Evolutionary conservation across 305 asterid genomes (phyloP), one percentile per base, ranked within the genome.

Genomic region (Fraxinus angustifolia): DNA sequence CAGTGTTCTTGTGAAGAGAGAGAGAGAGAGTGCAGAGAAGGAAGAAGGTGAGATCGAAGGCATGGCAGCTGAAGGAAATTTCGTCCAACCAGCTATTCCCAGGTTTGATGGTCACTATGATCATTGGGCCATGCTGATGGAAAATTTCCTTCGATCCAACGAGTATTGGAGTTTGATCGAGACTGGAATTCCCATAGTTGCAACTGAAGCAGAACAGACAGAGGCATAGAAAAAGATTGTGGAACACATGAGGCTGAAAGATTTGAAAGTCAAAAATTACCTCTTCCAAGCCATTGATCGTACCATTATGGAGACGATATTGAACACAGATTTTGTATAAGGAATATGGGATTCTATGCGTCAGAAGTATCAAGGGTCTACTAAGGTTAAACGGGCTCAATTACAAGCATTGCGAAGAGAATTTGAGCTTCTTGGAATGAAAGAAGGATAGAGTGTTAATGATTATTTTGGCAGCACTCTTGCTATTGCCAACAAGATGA

Each of bases 401-500:
- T 65, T 48, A 14, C 58, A 48, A 48, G 19, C 0, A 0, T 14
- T 48, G 17, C 6, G 0, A 4, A 14, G 19, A 3, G 6, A 48
- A 48, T 48, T 48, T 48, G 58, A 45, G 19, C 58, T 48, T 14
- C 19, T 48, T 48, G 6, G 58, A 48, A 48, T 48, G n/a, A 14
- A 65, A 65, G 33, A 65, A 65, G 14, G 33, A 17, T 12, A 65
- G 72, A 65, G 28, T 65, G 33, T 65, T 65, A 33, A 65, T 65
- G 72, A 65, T 19, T 65, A 65, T 65, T 65, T 65, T 65, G 5
- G 72, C 0, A 19, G 72, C 19, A 62, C 31, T 62, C 72, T 62
- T 62, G 21, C 72, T 62, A 62, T 62, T 62, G 72, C 72, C 31
- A 62, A 62, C 33, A 62, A 62, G 72, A 62, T 62, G 72, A 62